Percentiles rank a stretch among this genome's conserved stretches.
Conservation (phyloP, 805 yeast species). For the Saturnispora dispora region DNA sequence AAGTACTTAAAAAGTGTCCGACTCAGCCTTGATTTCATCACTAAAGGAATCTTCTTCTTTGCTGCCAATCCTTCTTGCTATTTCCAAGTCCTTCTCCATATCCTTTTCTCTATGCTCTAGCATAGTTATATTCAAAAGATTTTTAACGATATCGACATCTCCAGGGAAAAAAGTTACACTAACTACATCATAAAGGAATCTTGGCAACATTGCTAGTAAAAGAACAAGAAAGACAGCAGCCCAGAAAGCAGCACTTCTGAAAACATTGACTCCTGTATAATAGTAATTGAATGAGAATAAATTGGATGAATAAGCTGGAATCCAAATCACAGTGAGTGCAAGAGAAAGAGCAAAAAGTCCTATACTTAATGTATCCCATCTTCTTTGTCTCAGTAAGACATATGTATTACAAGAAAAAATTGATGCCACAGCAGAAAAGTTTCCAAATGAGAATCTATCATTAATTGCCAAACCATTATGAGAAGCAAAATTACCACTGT, state of each 20-base stretch:
- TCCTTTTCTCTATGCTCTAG: slow-evolving; percentile 32
- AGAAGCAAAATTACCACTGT: slow-evolving; percentile 34
- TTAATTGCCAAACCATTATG: slow-evolving; percentile 45
- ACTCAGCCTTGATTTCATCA: background rate
- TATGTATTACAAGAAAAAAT: slow-evolving; percentile 58
- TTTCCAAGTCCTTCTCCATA: background rate
- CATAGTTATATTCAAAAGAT: slow-evolving; percentile 44
- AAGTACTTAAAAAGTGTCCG: background rate
- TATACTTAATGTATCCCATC: slow-evolving; percentile 71
- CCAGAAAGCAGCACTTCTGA: slow-evolving; percentile 61
- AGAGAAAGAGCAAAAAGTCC: slow-evolving; percentile 46
- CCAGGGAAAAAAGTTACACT: slow-evolving; percentile 47
- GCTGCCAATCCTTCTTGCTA: slow-evolving; percentile 4
- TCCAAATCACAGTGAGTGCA: slow-evolving; percentile 60
- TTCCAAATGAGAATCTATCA: slow-evolving; percentile 67
- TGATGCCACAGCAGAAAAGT: slow-evolving; percentile 48
- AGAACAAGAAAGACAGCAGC: slow-evolving; percentile 49
- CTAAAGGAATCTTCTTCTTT: background rate
- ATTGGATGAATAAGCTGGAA: slow-evolving; percentile 65
- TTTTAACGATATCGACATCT: slow-evolving; percentile 67
- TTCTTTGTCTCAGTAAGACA: slow-evolving; percentile 55
- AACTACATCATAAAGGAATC: slow-evolving; percentile 43
- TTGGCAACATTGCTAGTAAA: slow-evolving; percentile 48
- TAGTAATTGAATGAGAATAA: slow-evolving; percentile 47
- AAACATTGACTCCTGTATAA: slow-evolving; percentile 52